Evolutionary conservation across 805 yeast species (phyloP), one percentile per base, ranked within the genome.

Genomic region (Ogataea populi-albae): DNA sequence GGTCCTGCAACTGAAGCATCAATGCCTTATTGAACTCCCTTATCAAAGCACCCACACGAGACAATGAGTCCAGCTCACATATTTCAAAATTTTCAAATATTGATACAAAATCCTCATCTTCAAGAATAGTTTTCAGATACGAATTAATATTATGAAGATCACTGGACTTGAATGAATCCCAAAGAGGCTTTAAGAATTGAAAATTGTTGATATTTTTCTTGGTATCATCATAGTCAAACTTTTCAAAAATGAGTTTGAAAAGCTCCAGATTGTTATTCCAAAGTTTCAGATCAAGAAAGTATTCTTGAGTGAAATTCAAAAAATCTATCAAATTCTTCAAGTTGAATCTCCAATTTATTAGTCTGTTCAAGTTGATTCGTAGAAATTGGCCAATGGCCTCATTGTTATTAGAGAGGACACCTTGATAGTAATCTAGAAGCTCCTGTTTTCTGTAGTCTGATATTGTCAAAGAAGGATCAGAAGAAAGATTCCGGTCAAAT

Each of bases 261-360:
- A 59, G 38, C n/a, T 55, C 54, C 9, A 59, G 37, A 32, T 59
- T 58, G 29, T 48, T 47, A 4, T 20, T 10, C 64, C 64, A 59
- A n/a, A 58, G 37, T 11, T 47, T 43, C 1, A 14, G n/a, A 10
- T 48, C 49, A 8, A 50, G 25, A 26, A 57, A 50, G 18, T 43
- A 50, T 2, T 50, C 54, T 23, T 58, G 62, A 12, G 47, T 26
- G 32, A 49, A 52, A 24, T 49, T 54, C 11, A 59, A 39, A 18
- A 59, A 46, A 40, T 58, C 61, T 32, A 58, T 44, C 12, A 58
- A 35, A 14, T 40, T 49, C 24, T 49, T 47, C 38, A 55, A 47
- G 26, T 55, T 44, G 33, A 36, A 49, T 27, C 61, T 50, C 62
- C 62, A 59, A 18, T 55, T 42, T 17, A 57, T 53, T 19, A 59